phyloP scores from a whole-genome alignment of 2,329 filamentous ascomycete species.

The Podosphaera leucotricha region DNA sequence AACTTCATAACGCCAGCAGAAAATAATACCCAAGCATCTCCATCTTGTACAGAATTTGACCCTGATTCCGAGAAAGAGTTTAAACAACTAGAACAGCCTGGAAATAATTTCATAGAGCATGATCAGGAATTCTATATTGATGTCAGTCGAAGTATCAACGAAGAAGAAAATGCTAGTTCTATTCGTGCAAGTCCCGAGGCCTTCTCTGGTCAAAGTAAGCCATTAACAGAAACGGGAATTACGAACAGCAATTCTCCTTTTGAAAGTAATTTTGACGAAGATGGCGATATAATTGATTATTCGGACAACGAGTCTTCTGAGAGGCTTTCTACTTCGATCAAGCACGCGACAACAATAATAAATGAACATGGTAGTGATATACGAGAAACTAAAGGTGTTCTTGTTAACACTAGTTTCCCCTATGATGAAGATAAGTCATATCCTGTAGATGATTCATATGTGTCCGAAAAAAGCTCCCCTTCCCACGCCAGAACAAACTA shows the following conservation, averaged over 20 bases:
- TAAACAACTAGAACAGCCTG: neutral
- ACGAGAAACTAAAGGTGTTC: neutral
- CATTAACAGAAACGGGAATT: neutral
- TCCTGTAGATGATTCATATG: neutral
- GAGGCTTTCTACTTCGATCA: slow-evolving; percentile 1
- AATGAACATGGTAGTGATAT: neutral
- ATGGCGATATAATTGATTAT: slow-evolving; percentile 25
- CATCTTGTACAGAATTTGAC: neutral
- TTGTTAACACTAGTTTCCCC: neutral
- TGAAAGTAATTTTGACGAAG: slow-evolving; percentile 7
- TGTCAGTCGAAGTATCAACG: neutral
- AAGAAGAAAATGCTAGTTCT: neutral
- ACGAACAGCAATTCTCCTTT: neutral
- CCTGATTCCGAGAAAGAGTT: neutral
- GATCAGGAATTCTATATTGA: neutral
- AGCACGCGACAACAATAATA: neutral
- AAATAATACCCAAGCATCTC: neutral
- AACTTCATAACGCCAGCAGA: neutral
- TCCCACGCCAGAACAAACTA: neutral
- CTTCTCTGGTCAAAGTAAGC: neutral
- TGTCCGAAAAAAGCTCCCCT: neutral
- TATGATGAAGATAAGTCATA: neutral
- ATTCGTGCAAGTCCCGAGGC: neutral
- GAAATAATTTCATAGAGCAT: neutral
- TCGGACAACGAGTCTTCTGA: slow-evolving; percentile 19